These are phyloP conservation scores for Aspergillus hancockii DNA, from an alignment of 495 filamentous ascomycete species.

Conservation along the genomic window DNA sequence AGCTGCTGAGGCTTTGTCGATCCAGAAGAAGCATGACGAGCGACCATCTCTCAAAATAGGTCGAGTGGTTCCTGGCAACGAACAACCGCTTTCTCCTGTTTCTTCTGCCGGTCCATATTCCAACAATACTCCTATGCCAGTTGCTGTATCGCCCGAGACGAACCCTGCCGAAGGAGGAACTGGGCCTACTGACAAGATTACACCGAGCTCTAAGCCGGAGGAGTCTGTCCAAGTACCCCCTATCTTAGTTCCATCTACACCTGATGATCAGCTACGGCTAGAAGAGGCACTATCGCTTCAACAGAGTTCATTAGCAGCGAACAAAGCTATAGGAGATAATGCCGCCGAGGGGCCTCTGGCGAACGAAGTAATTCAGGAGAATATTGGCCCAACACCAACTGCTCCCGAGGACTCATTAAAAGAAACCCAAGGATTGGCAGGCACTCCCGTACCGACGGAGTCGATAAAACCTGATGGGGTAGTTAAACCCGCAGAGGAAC, in stretches of 20 bases:
- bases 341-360: constrained; percentile 15
- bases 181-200: constrained; percentile 27
- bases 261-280: constrained; percentile 50
- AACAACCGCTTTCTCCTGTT: constrained; percentile 47
- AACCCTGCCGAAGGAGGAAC: constrained; percentile 41
- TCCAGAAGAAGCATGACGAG: constrained; percentile 33
- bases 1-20: constrained; percentile 14
- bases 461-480: constrained; percentile 16
- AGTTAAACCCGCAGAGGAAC: constrained; percentile 12
- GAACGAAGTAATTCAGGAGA: constrained; percentile 32
- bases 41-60: constrained; percentile 35
- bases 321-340: constrained; percentile 21
- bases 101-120: constrained; percentile 46
- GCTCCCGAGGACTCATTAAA: constrained; percentile 29
- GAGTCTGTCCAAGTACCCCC: constrained; percentile 22
- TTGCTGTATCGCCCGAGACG: constrained; percentile 41
- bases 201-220: constrained; percentile 26
- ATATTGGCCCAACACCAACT: constrained; percentile 13
- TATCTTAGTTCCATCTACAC: constrained; percentile 41
- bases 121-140: constrained; percentile 43
- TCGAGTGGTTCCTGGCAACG: constrained; percentile 24
- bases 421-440: constrained; percentile 14
- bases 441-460: constrained; percentile 13
- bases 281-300: constrained; percentile 50
- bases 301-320: constrained; percentile 25